Evolutionary conservation across 805 yeast genomes (phyloP).

Genomic region (Saturnispora mendoncae): DNA sequence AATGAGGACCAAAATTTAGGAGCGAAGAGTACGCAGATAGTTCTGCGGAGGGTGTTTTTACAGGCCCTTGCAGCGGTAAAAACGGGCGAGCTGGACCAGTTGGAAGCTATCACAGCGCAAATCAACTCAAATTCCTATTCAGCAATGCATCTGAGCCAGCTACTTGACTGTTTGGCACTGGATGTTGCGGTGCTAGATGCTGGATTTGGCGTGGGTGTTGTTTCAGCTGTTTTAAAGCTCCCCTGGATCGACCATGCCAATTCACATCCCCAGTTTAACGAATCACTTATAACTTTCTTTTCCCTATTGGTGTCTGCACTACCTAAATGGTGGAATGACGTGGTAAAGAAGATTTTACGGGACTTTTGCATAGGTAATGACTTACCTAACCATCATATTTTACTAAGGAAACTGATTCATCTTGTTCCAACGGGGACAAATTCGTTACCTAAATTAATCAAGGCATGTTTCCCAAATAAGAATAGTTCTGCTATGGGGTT

Average conservation of each 20-base stretch:
- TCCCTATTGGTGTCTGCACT: conserved; percentile 72
- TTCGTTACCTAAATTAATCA: conserved; percentile 49
- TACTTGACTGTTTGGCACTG: conserved; percentile 1
- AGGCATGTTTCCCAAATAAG: conserved; percentile 70
- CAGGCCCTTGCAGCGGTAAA: conserved; percentile 5
- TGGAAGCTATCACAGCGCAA: conserved; percentile 5
- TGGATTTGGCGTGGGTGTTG: conserved; percentile 1
- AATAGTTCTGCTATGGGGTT: conserved; percentile 46
- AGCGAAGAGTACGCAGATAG: not conserved
- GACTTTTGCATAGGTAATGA: conserved; percentile 38
- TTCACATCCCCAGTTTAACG: conserved; percentile 32
- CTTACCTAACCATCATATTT: conserved; percentile 47
- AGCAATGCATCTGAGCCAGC: conserved; percentile 2
- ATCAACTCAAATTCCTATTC: conserved; percentile 5
- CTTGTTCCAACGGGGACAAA: conserved; percentile 77
- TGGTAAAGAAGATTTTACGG: conserved; percentile 56
- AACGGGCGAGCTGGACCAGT: conserved; percentile 4
- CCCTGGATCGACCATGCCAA: conserved; percentile 44
- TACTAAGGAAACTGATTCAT: conserved; percentile 53
- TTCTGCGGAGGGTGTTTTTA: conserved; percentile 4
- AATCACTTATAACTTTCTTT: conserved; percentile 60
- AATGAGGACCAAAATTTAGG: too few relatives aligned
- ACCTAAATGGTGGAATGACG: conserved; percentile 86
- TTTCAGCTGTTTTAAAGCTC: conserved; percentile 44
- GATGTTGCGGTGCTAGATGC: conserved; percentile 5